Evolutionary conservation across 345 rosid species (phyloP), one percentile per base, ranked within the genome.

Genomic region (Lepidium didymum): DNA sequence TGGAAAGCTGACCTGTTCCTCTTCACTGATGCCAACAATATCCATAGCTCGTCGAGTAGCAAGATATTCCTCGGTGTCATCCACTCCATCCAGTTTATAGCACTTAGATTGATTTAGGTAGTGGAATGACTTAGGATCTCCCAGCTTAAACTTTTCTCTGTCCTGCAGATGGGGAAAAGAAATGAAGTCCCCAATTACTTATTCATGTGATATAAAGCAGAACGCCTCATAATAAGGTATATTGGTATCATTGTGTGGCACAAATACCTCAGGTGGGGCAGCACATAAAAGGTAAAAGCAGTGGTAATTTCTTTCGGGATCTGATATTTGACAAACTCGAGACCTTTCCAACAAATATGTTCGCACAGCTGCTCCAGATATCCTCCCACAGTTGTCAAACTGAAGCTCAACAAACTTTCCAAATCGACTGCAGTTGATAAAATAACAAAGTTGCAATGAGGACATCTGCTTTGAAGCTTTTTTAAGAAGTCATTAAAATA

Each of bases 1-100:
- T 19, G 6, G 60, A 68, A 76, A 33, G 75, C 84, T 64, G 62
- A 89, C 99, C 93, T 94, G 99, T 55, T 91, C 96, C 70, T 94
- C 99, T 80, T 87, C 97, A 50, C 88, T 87, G 79, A 94, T 89
- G 81, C 99, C 99, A 58, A 94, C 99, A 41, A 94, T 41, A 78
- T 94, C 99, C 99, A 94, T 94, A 41, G 99, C 99, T 75, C 99
- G 79, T 76, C 97, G 91, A 64, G 99, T 94, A 53, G 99, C 96
- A 43, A 89, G 87, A 74, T 94, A 94, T 77, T 94, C 99, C 57
- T 89, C 83, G 2, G 90, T 71, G 77, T 94, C 99, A 81, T 83
- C 84, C 66, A 94, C 84, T 51, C 96, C 99, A 75, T 91, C 91
- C 81, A 94, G 69, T 56, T 75, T 81, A 73, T 62, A 89, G 79